phyloP scores from a whole-genome alignment of 2,329 filamentous ascomycete species.

The Teratosphaeria pseudoeucalypti region DNA sequence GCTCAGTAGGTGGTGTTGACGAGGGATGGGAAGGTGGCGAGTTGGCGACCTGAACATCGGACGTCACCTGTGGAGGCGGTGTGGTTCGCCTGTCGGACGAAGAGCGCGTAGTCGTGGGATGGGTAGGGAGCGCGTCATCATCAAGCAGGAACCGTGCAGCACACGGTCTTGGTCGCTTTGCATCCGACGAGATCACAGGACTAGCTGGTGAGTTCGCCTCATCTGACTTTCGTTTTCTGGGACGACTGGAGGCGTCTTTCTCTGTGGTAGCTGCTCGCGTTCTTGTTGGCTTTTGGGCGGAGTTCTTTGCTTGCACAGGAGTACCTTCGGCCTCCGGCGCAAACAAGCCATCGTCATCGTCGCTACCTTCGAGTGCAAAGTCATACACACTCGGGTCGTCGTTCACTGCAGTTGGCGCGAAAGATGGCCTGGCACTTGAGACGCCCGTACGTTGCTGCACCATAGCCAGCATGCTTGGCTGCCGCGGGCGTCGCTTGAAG shows the following conservation, averaged over 20 bases:
- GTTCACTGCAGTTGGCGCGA: slow-evolving; percentile 3
- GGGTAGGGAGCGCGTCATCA: background rate
- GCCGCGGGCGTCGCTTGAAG: slow-evolving; percentile 39
- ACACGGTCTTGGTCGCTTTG: slow-evolving; percentile 12
- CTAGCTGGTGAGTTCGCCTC: slow-evolving; percentile 10
- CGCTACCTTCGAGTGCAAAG: slow-evolving; percentile 11
- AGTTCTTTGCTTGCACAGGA: slow-evolving; percentile 42
- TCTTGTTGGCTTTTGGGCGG: background rate
- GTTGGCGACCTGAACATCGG: slow-evolving; percentile 22
- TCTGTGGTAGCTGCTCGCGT: background rate
- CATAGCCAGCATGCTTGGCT: slow-evolving; percentile 41
- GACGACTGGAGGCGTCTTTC: background rate
- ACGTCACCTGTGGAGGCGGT: slow-evolving; percentile 10
- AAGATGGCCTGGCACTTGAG: slow-evolving; percentile 15
- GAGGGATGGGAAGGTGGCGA: slow-evolving; percentile 22
- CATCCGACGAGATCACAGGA: slow-evolving; percentile 10
- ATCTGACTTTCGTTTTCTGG: slow-evolving; percentile 21
- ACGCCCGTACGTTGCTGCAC: slow-evolving; percentile 29
- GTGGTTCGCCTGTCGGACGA: slow-evolving; percentile 13
- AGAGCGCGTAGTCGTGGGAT: slow-evolving; percentile 1
- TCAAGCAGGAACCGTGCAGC: background rate
- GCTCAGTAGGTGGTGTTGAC: slow-evolving; percentile 20
- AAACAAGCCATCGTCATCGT: slow-evolving; percentile 34
- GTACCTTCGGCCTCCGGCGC: slow-evolving; percentile 59
- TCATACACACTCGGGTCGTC: slow-evolving; percentile 22